A percentile compares a stretch with the other conserved stretches of the same genome.
These are phyloP conservation scores for Picochlorum sp. DNA, from an alignment of 139 green algal genomes.

Conservation along the genomic window DNA sequence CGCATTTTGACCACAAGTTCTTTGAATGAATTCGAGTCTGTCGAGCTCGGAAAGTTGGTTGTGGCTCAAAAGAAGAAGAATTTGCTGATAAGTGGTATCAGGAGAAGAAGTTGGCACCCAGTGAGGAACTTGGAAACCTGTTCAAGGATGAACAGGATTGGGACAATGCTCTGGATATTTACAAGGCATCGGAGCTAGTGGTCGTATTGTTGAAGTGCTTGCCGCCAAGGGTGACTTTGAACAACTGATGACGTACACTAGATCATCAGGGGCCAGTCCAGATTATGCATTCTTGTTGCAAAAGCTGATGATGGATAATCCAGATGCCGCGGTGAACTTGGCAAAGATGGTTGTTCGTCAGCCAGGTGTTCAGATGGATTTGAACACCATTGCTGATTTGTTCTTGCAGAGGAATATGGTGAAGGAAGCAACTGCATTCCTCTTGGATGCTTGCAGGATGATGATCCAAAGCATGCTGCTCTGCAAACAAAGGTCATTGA, in stretches of 20 bases:
- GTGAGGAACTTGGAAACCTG: slow-evolving; percentile 93
- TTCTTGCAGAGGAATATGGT: slow-evolving; percentile 92
- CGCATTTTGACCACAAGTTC: slow-evolving; percentile 84
- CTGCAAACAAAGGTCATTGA: slow-evolving; percentile 96
- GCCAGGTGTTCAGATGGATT: slow-evolving; percentile 65
- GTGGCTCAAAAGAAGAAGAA: slow-evolving; percentile 98
- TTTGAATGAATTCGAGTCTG: slow-evolving; percentile 87
- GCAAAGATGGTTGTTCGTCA: slow-evolving; percentile 87
- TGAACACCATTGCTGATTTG: slow-evolving; percentile 92
- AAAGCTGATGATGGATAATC: slow-evolving; percentile 89
- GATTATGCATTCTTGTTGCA: slow-evolving; percentile 96
- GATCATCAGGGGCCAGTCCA: slow-evolving; percentile 69
- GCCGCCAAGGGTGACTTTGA: slow-evolving; percentile 94
- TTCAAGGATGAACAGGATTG: slow-evolving; percentile 70
- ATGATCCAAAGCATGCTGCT: slow-evolving; percentile 79
- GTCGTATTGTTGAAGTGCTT: slow-evolving; percentile 66
- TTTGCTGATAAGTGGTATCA: slow-evolving; percentile 93
- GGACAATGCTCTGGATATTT: slow-evolving; percentile 88
- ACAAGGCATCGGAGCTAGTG: slow-evolving; percentile 65
- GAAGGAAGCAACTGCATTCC: slow-evolving; percentile 90
- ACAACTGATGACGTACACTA: slow-evolving; percentile 64
- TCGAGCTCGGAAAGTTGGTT: slow-evolving; percentile 91
- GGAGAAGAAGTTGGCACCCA: slow-evolving; percentile 86
- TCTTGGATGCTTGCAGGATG: slow-evolving; percentile 92
- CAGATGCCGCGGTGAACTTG: slow-evolving; percentile 82